Evolutionary conservation across 495 filamentous ascomycete species (phyloP).

Genomic region (Hyaloscypha variabilis): DNA sequence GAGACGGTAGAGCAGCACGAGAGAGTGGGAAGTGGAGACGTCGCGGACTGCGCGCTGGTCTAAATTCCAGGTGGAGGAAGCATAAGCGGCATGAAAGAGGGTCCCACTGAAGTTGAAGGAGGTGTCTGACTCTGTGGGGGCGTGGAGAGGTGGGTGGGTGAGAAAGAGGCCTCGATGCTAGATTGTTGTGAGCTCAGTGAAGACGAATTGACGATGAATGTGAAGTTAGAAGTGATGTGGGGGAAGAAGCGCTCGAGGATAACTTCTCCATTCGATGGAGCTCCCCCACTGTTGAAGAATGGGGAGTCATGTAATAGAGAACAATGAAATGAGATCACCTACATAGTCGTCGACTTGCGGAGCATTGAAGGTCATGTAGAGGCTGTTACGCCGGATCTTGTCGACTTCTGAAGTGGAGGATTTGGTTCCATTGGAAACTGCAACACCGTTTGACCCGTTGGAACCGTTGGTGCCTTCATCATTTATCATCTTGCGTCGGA

Average conservation of each 20-base stretch:
- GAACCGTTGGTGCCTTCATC: background rate
- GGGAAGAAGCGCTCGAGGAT: background rate
- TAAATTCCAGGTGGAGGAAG: conserved; percentile 15
- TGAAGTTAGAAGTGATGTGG: background rate
- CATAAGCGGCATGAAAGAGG: conserved; percentile 27
- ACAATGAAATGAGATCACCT: conserved; percentile 4
- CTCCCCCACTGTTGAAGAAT: background rate
- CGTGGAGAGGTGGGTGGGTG: conserved; percentile 14
- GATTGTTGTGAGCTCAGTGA: background rate
- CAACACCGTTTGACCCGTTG: background rate
- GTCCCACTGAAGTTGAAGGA: conserved; percentile 14
- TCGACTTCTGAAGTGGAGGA: background rate
- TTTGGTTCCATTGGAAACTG: background rate
- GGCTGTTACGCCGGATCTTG: conserved; percentile 24
- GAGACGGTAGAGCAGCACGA: conserved; percentile 21
- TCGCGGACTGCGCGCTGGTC: conserved; percentile 23
- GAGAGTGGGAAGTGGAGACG: conserved; percentile 17
- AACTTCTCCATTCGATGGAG: background rate
- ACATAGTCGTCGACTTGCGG: conserved; percentile 32
- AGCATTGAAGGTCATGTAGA: conserved; percentile 31
- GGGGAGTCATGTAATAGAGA: background rate
- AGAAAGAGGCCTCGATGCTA: conserved; percentile 31
- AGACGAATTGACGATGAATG: background rate
- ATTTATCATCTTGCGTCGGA: background rate
- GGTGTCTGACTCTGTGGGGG: conserved; percentile 4